Evolutionary conservation across 108 stramenopile species (phyloP), one percentile per base, ranked within the genome.

Genomic region (Cylindrotheca fusiformis): DNA sequence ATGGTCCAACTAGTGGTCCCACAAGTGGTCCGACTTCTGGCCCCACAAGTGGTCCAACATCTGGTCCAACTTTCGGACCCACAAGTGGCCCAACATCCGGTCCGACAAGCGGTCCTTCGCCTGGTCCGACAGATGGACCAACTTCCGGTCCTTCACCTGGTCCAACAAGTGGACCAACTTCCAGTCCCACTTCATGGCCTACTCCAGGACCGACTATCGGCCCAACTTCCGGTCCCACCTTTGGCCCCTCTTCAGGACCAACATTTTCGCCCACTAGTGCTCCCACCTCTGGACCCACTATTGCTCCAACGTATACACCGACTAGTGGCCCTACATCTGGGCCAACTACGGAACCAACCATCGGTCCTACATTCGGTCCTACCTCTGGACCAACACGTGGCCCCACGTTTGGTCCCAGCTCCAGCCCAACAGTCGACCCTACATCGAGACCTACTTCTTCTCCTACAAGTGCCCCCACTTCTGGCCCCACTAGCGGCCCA

Each of bases 271-370:
- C 36, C 10, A 41, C 36, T 10, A 41, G 36, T 41, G 55, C 26
- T 29, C 55, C 55, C 8, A 29, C 55, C 6, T 25, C 55, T 56
- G 24, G 25, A 56, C 55, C 55, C 10, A 56, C 55, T 4, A 31
- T 5, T 56, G 55, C 26, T 17, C 55, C 55, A n/a, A 56, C 55
- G 5, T 29, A 8, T 56, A 27, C 26, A 22, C 50, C 50, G 5
- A 21, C 50, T 22, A 19, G 24, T 20, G 51, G 63, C 52, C 63
- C 63, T 5, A 64, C 52, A 4, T 8, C n/a, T 5, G 63, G 63
- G 12, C 65, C 65, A 20, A 67, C 55, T 22, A 18, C 45, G 4
- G 55, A 55, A 57, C 55, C 55, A 28, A 56, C 55, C 55, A 17
- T 4, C 29, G 24, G 12, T 29, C 55, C 55, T 17, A 56, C 55